Conservation (phyloP, 2,329 filamentous ascomycete genomes). For the Tolypocladium cylindrosporum region DNA sequence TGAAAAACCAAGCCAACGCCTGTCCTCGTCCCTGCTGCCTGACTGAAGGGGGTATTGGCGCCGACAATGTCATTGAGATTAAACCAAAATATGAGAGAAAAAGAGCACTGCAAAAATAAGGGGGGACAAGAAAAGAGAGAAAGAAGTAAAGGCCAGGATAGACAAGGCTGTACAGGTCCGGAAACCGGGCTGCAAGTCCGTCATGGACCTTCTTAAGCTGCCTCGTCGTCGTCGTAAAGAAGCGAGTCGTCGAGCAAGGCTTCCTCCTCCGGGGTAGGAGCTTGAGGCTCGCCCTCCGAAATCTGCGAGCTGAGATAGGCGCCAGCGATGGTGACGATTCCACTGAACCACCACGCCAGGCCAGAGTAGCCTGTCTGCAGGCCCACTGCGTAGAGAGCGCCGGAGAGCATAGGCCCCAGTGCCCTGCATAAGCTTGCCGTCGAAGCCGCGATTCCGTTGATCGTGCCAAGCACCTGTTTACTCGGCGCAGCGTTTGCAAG, state of each 20-base stretch:
- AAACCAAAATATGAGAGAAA: background rate
- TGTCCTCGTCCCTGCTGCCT: conserved; percentile 1
- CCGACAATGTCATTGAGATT: background rate
- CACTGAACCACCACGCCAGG: conserved; percentile 88
- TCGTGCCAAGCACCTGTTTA: conserved; percentile 73
- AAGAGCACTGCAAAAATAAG: background rate
- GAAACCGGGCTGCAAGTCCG: conserved; percentile 1
- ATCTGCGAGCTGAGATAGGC: conserved; percentile 68
- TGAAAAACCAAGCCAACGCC: conserved; percentile 3
- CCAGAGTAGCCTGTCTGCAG: conserved; percentile 74
- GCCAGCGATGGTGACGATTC: conserved; percentile 63
- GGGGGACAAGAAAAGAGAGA: background rate
- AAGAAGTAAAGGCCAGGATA: conserved; percentile 1
- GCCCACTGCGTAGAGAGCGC: conserved; percentile 73
- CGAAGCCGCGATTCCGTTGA: conserved; percentile 88
- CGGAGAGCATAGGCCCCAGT: conserved; percentile 81
- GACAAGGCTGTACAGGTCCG: background rate
- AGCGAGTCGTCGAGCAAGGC: conserved; percentile 21
- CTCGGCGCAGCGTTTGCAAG: conserved; percentile 82
- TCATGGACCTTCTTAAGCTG: conserved; percentile 13
- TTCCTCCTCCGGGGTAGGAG: conserved; percentile 27
- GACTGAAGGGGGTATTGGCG: conserved; percentile 7
- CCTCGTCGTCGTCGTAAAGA: conserved; percentile 20
- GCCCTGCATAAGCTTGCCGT: conserved; percentile 83
- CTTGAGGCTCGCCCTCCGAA: conserved; percentile 47